Evolutionary conservation across 1,284 basidiomycete genomes (phyloP).

Genomic region (Cutaneotrichosporon arboriforme): DNA sequence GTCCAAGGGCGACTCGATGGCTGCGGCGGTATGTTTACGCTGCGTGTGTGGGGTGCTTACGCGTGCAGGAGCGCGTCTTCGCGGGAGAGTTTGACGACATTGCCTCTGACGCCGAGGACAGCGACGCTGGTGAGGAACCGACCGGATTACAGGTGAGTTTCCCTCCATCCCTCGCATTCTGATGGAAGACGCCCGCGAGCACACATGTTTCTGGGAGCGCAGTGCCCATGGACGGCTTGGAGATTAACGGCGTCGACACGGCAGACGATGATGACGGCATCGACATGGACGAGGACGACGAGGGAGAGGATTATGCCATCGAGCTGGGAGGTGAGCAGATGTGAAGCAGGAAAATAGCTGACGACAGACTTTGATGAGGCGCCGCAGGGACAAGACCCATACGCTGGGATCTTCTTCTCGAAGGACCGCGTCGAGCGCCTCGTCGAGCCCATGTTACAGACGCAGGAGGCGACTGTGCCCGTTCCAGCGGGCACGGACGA

Average conservation of each 20-base stretch:
- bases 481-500: slow-evolving; percentile 22
- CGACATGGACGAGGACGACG: slow-evolving; percentile 11
- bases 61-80: slow-evolving; percentile 40
- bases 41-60: neutral
- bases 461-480: slow-evolving; percentile 1
- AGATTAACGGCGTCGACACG: slow-evolving; percentile 36
- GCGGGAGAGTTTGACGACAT: slow-evolving; percentile 73
- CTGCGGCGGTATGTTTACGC: slow-evolving; percentile 68
- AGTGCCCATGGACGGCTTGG: neutral
- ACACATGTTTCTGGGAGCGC: neutral
- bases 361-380: slow-evolving; percentile 20
- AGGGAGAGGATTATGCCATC: slow-evolving; percentile 39
- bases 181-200: neutral
- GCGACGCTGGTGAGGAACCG: slow-evolving; percentile 46
- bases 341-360: slow-evolving; percentile 33
- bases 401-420: slow-evolving; percentile 85
- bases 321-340: slow-evolving; percentile 22
- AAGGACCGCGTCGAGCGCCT: slow-evolving; percentile 80
- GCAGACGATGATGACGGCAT: slow-evolving; percentile 39
- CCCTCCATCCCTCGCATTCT: neutral
- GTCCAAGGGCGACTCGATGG: slow-evolving; percentile 72
- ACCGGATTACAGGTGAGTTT: slow-evolving; percentile 8
- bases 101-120: slow-evolving; percentile 39
- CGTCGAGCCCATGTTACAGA: slow-evolving; percentile 68
- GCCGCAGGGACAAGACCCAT: slow-evolving; percentile 61